These are phyloP conservation scores for Hypoxylon intermedium DNA, from an alignment of 495 filamentous ascomycete species.

Conservation along the genomic window DNA sequence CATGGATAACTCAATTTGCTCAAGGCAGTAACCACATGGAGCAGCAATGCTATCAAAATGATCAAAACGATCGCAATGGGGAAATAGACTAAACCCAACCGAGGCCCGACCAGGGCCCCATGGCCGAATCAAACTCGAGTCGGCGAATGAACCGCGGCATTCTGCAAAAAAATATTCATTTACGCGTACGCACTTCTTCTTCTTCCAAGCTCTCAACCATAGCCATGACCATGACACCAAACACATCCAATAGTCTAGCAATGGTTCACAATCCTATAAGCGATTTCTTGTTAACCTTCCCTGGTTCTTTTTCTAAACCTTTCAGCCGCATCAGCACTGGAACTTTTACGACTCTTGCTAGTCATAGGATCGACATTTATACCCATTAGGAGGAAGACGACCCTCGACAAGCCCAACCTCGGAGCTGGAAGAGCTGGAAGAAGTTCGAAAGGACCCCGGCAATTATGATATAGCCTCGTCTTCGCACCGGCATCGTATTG, in stretches of 20 bases:
- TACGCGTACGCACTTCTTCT: not conserved
- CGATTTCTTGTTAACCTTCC: not conserved
- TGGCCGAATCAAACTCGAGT: conserved; percentile 2
- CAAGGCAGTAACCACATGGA: conserved; percentile 24
- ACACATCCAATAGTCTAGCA: conserved; percentile 29
- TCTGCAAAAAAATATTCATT: not conserved
- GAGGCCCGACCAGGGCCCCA: not conserved
- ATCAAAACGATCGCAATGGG: not conserved
- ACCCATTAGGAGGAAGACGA: conserved; percentile 21
- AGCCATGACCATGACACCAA: conserved; percentile 5
- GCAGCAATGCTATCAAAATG: conserved; percentile 31
- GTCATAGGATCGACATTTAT: conserved; percentile 40
- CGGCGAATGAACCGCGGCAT: conserved; percentile 27
- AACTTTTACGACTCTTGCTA: not conserved
- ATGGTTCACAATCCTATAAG: conserved; percentile 9
- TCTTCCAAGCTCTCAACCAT: not conserved
- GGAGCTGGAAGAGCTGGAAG: not conserved
- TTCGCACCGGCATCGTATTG: not conserved
- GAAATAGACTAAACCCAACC: conserved; percentile 4
- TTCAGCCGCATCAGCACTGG: conserved; percentile 2
- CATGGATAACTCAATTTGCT: not conserved
- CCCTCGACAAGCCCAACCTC: conserved; percentile 19
- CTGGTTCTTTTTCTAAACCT: not conserved
- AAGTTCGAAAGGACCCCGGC: not conserved
- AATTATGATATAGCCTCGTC: not conserved